phyloP scores from a whole-genome alignment of 306 rosid genomes.

The Acacia melanoxylon region DNA sequence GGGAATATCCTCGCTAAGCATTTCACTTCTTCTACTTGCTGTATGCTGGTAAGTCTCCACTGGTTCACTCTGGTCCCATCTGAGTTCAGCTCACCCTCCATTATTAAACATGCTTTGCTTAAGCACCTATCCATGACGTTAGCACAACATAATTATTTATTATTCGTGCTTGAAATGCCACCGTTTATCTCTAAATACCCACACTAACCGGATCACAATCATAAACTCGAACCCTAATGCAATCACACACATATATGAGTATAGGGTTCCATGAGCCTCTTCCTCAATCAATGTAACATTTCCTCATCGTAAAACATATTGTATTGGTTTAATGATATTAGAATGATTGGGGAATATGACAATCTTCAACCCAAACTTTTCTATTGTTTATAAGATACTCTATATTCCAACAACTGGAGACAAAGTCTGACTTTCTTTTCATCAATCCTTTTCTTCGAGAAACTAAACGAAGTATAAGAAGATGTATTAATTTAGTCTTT shows the following conservation, averaged over 20 bases:
- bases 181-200: too few relatives aligned
- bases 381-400: too few relatives aligned
- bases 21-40: conserved; percentile 71
- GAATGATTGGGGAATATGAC: too few relatives aligned
- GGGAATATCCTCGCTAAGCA: conserved; percentile 52
- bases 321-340: too few relatives aligned
- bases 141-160: not conserved
- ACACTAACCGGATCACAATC: too few relatives aligned
- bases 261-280: too few relatives aligned
- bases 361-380: too few relatives aligned
- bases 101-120: conserved; percentile 56
- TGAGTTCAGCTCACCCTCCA: conserved; percentile 49
- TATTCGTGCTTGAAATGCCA: too few relatives aligned
- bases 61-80: conserved; percentile 47
- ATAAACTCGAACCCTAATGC: too few relatives aligned
- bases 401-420: not conserved
- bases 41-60: conserved; percentile 59
- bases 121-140: conserved; percentile 35
- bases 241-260: too few relatives aligned
- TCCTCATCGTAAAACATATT: too few relatives aligned
- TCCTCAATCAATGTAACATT: too few relatives aligned
- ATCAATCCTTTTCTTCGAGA: not conserved
- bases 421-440: not conserved
- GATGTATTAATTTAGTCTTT: not conserved
- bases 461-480: not conserved